phyloP scores from a whole-genome alignment of 1,284 basidiomycete species.

The Trametes pubescens region DNA sequence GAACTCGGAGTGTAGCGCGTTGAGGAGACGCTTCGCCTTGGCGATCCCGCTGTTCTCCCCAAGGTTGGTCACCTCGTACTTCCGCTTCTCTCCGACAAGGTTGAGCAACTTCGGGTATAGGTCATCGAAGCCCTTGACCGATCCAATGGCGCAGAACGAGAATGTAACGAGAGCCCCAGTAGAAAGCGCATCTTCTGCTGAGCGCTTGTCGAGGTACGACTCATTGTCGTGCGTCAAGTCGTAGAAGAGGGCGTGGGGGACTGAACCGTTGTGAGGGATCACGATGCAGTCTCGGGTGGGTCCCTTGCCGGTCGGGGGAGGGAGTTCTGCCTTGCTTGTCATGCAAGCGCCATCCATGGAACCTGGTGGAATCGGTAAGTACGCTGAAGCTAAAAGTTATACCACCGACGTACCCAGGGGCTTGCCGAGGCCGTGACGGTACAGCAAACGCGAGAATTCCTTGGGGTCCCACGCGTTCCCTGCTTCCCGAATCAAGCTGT shows the following conservation, averaged over 20 bases:
- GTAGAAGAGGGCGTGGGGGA: conserved; percentile 91
- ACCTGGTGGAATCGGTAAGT: conserved; percentile 51
- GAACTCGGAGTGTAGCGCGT: conserved; percentile 91
- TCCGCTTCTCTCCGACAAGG: conserved; percentile 83
- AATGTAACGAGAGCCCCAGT: conserved; percentile 91
- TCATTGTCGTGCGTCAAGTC: conserved; percentile 98
- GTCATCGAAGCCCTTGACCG: conserved; percentile 96
- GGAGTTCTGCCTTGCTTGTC: conserved; percentile 77
- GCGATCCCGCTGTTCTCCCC: conserved; percentile 76
- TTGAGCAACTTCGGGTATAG: conserved; percentile 93
- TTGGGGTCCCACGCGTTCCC: conserved; percentile 91
- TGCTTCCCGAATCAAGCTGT: conserved; percentile 91
- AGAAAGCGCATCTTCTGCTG: conserved; percentile 92
- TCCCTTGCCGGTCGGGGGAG: conserved; percentile 81
- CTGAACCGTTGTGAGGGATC: conserved; percentile 82
- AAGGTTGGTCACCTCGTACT: conserved; percentile 71
- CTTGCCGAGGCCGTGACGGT: conserved; percentile 89
- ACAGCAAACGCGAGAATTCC: conserved; percentile 86
- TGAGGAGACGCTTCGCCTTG: conserved; percentile 83
- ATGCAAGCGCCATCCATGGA: conserved; percentile 93
- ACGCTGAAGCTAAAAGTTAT: not conserved
- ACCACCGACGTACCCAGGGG: conserved; percentile 72
- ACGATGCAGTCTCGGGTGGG: conserved; percentile 77
- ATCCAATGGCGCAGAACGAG: conserved; percentile 86
- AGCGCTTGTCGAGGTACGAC: conserved; percentile 86